phyloP scores from a whole-genome alignment of 2,329 filamentous ascomycete genomes.

The Eurotiales sp. region DNA sequence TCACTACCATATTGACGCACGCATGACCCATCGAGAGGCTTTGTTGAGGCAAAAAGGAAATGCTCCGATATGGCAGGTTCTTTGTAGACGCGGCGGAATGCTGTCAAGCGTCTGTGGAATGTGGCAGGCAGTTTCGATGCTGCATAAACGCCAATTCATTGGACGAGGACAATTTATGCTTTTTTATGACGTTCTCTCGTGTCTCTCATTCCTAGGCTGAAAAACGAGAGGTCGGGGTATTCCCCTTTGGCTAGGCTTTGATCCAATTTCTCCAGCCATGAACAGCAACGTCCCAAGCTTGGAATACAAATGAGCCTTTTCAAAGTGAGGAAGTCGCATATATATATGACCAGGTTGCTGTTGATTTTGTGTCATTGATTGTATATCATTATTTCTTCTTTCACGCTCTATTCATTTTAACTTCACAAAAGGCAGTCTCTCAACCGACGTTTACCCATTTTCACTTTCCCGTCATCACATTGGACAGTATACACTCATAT shows the following conservation, averaged over 20 bases:
- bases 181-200: neutral
- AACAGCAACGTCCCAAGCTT: slow-evolving; percentile 1
- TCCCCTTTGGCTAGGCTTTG: neutral
- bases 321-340: neutral
- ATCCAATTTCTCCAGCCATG: slow-evolving; percentile 5
- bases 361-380: too few species aligned
- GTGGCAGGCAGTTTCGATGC: slow-evolving; percentile 6
- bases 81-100: slow-evolving; percentile 14
- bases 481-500: neutral
- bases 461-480: neutral
- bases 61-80: neutral
- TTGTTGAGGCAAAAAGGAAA: neutral
- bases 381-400: neutral
- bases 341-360: neutral
- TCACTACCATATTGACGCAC: neutral
- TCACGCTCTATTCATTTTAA: too few species aligned
- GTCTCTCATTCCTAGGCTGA: neutral
- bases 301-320: neutral
- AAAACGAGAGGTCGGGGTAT: slow-evolving; percentile 1
- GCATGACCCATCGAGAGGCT: neutral
- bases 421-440: too few species aligned
- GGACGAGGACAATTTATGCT: neutral
- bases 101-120: slow-evolving; percentile 7
- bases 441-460: too few species aligned
- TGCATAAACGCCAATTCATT: neutral